Evolutionary conservation across 805 yeast genomes (phyloP).

Genomic region (Candida alai): DNA sequence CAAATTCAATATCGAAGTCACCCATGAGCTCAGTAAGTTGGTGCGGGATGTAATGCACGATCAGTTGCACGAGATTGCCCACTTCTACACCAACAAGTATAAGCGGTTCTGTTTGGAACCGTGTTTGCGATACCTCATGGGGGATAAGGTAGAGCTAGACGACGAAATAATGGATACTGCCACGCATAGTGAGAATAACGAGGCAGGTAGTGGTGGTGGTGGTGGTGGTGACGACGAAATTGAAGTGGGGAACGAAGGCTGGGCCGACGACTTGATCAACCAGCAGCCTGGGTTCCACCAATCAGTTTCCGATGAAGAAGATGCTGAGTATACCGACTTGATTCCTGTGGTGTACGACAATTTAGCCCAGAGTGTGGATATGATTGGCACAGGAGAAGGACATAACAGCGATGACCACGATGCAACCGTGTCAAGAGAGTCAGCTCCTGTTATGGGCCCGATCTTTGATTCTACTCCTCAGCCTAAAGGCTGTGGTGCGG

Average conservation of each 20-base stretch:
- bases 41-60: slow-evolving; percentile 49
- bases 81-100: slow-evolving; percentile 48
- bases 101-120: slow-evolving; percentile 76
- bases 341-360: slow-evolving; percentile 39
- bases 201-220: slow-evolving; percentile 16
- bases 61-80: slow-evolving; percentile 53
- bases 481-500: slow-evolving; percentile 91
- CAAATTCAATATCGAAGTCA: slow-evolving; percentile 69
- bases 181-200: slow-evolving; percentile 18
- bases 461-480: slow-evolving; percentile 72
- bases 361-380: slow-evolving; percentile 19
- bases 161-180: slow-evolving; percentile 28
- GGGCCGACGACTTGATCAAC: slow-evolving; percentile 40
- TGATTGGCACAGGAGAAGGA: too few species aligned
- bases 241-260: slow-evolving; percentile 39
- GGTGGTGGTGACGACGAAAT: slow-evolving; percentile 10
- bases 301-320: slow-evolving; percentile 16
- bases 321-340: slow-evolving; percentile 33
- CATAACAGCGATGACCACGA: neutral
- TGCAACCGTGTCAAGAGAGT: neutral
- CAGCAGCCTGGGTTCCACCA: slow-evolving; percentile 28
- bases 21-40: slow-evolving; percentile 56
- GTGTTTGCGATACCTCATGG: slow-evolving; percentile 71
- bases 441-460: neutral
- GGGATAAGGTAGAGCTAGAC: slow-evolving; percentile 59